Evolutionary conservation across 768 basidiomycete genomes (phyloP).

Genomic region (Tricholoma hemisulphureum): DNA sequence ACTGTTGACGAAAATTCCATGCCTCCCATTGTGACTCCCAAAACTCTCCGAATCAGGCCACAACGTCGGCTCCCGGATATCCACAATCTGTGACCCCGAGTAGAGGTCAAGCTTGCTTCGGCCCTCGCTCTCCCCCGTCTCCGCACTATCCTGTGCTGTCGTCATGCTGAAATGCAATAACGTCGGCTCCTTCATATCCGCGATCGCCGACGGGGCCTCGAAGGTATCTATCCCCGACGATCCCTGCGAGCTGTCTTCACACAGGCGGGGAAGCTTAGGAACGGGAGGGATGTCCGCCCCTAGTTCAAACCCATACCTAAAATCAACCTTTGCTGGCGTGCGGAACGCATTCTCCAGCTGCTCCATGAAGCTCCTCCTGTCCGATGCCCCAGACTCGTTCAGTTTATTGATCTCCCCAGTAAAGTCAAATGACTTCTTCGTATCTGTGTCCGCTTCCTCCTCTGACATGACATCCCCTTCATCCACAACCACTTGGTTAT

Average conservation of each 20-base stretch:
- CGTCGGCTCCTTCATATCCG: constrained; percentile 31
- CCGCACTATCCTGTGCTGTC: constrained; percentile 8
- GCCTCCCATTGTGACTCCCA: constrained; percentile 31
- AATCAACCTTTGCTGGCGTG: constrained; percentile 68
- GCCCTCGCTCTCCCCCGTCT: constrained; percentile 4
- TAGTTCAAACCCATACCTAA: constrained; percentile 46
- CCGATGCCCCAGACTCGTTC: constrained; percentile 66
- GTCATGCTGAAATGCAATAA: constrained; percentile 21
- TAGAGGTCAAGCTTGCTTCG: constrained; percentile 21
- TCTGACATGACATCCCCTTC: constrained; percentile 43
- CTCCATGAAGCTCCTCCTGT: constrained; percentile 76
- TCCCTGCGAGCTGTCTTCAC: constrained; percentile 8
- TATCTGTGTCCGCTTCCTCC: constrained; percentile 44
- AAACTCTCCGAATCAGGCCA: constrained; percentile 39
- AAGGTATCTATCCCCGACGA: constrained; percentile 17
- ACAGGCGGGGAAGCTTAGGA: constrained; percentile 42
- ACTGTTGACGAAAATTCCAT: constrained; percentile 20
- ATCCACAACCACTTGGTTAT: constrained; percentile 38
- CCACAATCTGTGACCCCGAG: constrained; percentile 29
- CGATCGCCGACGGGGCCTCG: constrained; percentile 15
- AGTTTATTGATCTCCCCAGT: constrained; percentile 73
- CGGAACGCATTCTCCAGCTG: constrained; percentile 79
- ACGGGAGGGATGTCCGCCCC: constrained; percentile 45
- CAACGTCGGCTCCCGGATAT: constrained; percentile 36
- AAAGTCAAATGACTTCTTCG: constrained; percentile 82